phyloP scores from a whole-genome alignment of 257 asterid genomes.

The Dorcoceras hygrometricum region DNA sequence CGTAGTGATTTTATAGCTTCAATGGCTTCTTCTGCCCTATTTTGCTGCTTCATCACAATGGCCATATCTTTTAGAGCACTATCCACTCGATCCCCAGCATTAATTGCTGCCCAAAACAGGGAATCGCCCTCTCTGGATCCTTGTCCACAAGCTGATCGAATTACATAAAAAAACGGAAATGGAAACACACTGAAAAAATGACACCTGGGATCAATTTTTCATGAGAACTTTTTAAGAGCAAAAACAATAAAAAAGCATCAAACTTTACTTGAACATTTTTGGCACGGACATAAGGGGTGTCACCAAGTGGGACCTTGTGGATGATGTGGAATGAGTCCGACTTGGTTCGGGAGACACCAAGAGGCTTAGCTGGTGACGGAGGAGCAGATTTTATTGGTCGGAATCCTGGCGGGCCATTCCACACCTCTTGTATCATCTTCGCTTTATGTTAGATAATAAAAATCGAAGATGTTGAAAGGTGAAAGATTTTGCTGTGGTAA shows the following conservation, averaged over 20 bases:
- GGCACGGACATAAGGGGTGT: conserved; percentile 87
- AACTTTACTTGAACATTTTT: conserved; percentile 24
- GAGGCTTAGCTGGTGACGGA: conserved; percentile 86
- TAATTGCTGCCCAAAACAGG: conserved; percentile 95
- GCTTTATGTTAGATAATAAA: conserved; percentile 15
- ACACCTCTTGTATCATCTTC: conserved; percentile 76
- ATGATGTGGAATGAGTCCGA: conserved; percentile 73
- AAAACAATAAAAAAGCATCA: too few relatives aligned
- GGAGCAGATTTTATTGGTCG: conserved; percentile 92
- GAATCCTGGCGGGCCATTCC: conserved; percentile 92
- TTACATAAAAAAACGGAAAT: too few relatives aligned
- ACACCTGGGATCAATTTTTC: too few relatives aligned
- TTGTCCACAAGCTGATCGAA: conserved; percentile 39
- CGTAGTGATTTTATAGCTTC: conserved; percentile 96
- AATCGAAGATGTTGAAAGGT: not conserved
- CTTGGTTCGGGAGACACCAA: conserved; percentile 63
- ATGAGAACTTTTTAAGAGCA: too few relatives aligned
- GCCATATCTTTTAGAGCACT: conserved; percentile 99
- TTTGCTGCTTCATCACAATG: conserved; percentile 78
- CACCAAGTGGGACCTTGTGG: conserved; percentile 94
- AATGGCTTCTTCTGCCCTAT: conserved; percentile 84
- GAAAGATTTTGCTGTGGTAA: conserved; percentile 18
- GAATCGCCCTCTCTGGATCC: conserved; percentile 78
- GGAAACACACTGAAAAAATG: too few relatives aligned
- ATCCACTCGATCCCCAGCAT: conserved; percentile 86